These are phyloP conservation scores for Metschnikowia bowlesiae DNA, from an alignment of 805 yeast genomes.

Conservation along the genomic window DNA sequence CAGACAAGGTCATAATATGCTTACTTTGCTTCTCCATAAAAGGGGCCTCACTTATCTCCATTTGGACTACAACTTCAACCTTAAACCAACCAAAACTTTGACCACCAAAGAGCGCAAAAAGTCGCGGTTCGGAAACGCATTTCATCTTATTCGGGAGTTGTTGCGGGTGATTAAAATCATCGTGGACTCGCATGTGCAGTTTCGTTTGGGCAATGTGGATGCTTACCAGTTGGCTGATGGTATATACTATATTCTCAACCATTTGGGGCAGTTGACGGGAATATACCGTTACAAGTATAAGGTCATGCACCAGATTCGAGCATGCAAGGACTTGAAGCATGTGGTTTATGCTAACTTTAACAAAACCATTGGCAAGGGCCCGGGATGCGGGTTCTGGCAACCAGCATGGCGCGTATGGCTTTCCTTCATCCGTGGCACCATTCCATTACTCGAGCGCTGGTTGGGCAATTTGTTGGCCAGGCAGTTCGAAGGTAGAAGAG, in stretches of 20 bases:
- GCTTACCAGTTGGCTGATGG: slow-evolving; percentile 96
- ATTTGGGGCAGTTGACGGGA: slow-evolving; percentile 93
- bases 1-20: slow-evolving; percentile 90
- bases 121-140: slow-evolving; percentile 94
- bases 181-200: slow-evolving; percentile 93
- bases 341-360: slow-evolving; percentile 84
- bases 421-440: slow-evolving; percentile 82
- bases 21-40: slow-evolving; percentile 82
- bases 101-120: slow-evolving; percentile 95
- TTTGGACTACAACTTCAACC: slow-evolving; percentile 89
- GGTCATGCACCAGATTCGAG: slow-evolving; percentile 96
- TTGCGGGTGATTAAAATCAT: slow-evolving; percentile 75
- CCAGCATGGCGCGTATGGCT: slow-evolving; percentile 99
- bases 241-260: slow-evolving; percentile 81
- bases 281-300: slow-evolving; percentile 94
- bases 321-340: slow-evolving; percentile 93
- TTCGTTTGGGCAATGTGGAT: slow-evolving; percentile 83
- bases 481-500: slow-evolving; percentile 92
- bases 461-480: slow-evolving; percentile 84
- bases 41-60: slow-evolving; percentile 90
- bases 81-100: slow-evolving; percentile 93
- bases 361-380: slow-evolving; percentile 87
- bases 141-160: slow-evolving; percentile 88
- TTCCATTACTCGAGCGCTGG: slow-evolving; percentile 93
- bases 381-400: slow-evolving; percentile 99